phyloP scores from a whole-genome alignment of 306 rosid species.

The Vicia sativa region DNA sequence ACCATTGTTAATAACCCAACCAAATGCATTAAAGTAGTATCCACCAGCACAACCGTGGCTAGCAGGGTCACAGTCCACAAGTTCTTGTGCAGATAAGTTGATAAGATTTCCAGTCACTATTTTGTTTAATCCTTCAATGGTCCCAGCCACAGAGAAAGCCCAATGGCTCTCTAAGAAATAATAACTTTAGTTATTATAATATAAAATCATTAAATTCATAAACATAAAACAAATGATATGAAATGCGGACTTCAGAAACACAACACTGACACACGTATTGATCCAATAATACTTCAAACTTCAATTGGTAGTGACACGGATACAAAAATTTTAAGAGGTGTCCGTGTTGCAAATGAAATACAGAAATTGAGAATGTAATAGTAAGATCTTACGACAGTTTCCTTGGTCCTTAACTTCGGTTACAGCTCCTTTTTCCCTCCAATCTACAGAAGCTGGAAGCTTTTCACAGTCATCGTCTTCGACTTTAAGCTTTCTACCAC shows the following conservation, averaged over 20 bases:
- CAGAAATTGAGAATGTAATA: neutral
- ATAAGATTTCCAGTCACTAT: constrained; percentile 59
- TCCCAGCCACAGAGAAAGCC: constrained; percentile 67
- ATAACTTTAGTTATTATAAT: neutral
- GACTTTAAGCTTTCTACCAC: constrained; percentile 2
- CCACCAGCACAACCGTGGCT: constrained; percentile 69
- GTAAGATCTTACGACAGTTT: constrained; percentile 51
- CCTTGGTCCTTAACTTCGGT: constrained; percentile 65
- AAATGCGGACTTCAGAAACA: too few species aligned
- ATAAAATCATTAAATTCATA: neutral
- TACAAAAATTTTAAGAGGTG: too few species aligned
- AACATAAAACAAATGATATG: neutral
- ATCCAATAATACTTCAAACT: too few species aligned
- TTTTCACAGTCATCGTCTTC: constrained; percentile 37
- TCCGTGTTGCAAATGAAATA: too few species aligned
- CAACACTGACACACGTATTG: too few species aligned
- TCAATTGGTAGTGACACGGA: too few species aligned
- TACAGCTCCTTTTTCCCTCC: constrained; percentile 63
- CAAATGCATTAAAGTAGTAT: constrained; percentile 68
- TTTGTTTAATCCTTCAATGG: constrained; percentile 74
- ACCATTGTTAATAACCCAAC: constrained; percentile 64
- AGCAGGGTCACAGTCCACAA: constrained; percentile 67
- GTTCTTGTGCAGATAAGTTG: constrained; percentile 64
- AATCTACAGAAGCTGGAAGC: constrained; percentile 58
- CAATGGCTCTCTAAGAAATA: constrained; percentile 63